Conservation (phyloP, 352 stramenopile genomes). For the Globisporangium spinosum region DNA sequence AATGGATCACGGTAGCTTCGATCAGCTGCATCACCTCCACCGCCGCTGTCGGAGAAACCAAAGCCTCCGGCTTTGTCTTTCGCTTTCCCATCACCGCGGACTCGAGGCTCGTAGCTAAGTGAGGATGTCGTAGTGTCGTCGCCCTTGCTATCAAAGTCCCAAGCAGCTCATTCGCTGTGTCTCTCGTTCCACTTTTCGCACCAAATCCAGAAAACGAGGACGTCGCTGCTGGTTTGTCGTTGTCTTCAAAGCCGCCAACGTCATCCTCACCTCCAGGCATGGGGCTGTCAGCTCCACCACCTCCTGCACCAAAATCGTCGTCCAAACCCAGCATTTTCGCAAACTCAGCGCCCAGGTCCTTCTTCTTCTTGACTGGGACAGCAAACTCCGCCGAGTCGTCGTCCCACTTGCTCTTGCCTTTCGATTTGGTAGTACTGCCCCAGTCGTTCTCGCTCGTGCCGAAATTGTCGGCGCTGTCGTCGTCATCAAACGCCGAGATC, state of each 20-base stretch:
- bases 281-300: not conserved
- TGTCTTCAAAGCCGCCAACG: not conserved
- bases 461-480: slow-evolving; percentile 29
- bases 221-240: not conserved
- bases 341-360: slow-evolving; percentile 55
- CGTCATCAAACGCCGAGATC: slow-evolving; percentile 9
- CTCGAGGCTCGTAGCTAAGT: slow-evolving; percentile 17
- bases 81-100: slow-evolving; percentile 4
- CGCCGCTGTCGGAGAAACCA: not conserved
- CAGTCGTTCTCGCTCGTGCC: slow-evolving; percentile 22
- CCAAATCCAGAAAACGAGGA: slow-evolving; percentile 1
- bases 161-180: not conserved
- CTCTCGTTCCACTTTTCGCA: not conserved
- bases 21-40: not conserved
- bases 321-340: slow-evolving; percentile 60
- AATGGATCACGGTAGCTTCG: slow-evolving; percentile 13
- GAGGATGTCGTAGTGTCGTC: not conserved
- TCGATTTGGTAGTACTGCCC: slow-evolving; percentile 24
- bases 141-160: not conserved
- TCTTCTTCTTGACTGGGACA: slow-evolving; percentile 36
- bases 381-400: slow-evolving; percentile 24
- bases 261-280: slow-evolving; percentile 13
- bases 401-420: slow-evolving; percentile 24
- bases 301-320: slow-evolving; percentile 22
- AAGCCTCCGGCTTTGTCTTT: not conserved